phyloP scores from a whole-genome alignment of 768 basidiomycete genomes.

The Candolleomyces efflorescens region DNA sequence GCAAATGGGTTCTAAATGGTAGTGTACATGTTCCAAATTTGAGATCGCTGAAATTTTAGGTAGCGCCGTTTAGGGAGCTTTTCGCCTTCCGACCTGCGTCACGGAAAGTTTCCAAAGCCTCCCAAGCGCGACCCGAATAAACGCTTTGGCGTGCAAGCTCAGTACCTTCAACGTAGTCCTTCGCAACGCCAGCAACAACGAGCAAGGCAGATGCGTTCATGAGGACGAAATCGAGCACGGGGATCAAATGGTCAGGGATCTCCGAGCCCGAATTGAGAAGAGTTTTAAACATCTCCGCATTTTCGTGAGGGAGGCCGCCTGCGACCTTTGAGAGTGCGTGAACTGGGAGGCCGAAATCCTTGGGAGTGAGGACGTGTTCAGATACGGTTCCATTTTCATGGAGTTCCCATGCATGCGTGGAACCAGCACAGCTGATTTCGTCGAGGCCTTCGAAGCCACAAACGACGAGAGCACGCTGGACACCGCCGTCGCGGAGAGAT shows the following conservation, averaged over 20 bases:
- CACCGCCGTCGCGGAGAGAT: slow-evolving; percentile 67
- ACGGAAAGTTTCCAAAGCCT: slow-evolving; percentile 49
- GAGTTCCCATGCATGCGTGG: slow-evolving; percentile 82
- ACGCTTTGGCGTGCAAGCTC: slow-evolving; percentile 60
- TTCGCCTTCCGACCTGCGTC: slow-evolving; percentile 31
- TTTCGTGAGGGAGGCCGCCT: slow-evolving; percentile 74
- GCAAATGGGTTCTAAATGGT: background rate
- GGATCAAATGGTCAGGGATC: slow-evolving; percentile 51
- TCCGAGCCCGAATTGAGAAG: slow-evolving; percentile 57
- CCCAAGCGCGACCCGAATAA: slow-evolving; percentile 56
- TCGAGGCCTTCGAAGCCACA: slow-evolving; percentile 91
- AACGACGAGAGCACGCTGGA: slow-evolving; percentile 84
- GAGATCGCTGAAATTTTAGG: background rate
- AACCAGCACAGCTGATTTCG: slow-evolving; percentile 93
- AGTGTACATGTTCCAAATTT: background rate
- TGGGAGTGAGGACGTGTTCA: slow-evolving; percentile 58
- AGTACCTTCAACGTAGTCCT: slow-evolving; percentile 67
- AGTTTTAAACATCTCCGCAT: slow-evolving; percentile 66
- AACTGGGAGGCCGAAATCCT: slow-evolving; percentile 69
- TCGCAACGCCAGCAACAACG: slow-evolving; percentile 75
- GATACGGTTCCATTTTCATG: slow-evolving; percentile 58
- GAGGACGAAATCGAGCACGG: slow-evolving; percentile 83
- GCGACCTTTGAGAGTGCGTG: slow-evolving; percentile 70
- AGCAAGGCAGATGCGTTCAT: slow-evolving; percentile 89
- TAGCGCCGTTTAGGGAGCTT: background rate